Evolutionary conservation across 2,329 filamentous ascomycete genomes (phyloP), one percentile per base, ranked within the genome.

Genomic region (Metarhizium brunneum): DNA sequence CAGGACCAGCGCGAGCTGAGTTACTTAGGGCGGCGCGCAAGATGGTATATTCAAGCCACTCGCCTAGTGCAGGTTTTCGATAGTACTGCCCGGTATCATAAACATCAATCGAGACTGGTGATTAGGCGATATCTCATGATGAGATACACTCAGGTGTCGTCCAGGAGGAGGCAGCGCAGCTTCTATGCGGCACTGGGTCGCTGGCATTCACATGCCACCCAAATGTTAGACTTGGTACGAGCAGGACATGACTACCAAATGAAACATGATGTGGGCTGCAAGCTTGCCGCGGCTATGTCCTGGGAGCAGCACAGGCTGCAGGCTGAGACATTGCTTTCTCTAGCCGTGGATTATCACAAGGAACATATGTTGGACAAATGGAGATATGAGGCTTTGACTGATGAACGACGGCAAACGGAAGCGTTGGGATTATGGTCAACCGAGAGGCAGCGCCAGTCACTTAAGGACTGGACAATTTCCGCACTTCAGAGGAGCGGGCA

Each of bases 401-500:
- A 68, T 4, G 60, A 63, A 52, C 58, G 66, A 20, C 63, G 56
- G 50, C 59, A 66, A 6, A 56, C 61, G 18, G 57, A 65, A 32
- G 65, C 68, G 36, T 66, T 64, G 64, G 62, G 66, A n/a, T 38
- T 65, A n/a, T 71, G 68, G 68, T 61, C 65, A 48, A 43, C 56
- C 13, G 65, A 64, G 52, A 65, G 65, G 52, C 68, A 71, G 54
- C 67, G 64, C 7, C 65, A 69, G 20, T 65, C 59, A 52, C 53
- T 72, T 20, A 73, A 72, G 54, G 57, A 57, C 8, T 73, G 71
- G 71, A 69, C 70, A 1, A 72, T 69, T 47, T 66, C 68, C 18
- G 64, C 69, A 11, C 52, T 73, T 32, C 71, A 71, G 52, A 66
- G 65, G 48, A 65, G 66, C 50, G 70, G 71, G 1, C 69, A 72